Conservation (phyloP, 169 alveolate species). For the Plasmodium billcollinsi region DNA sequence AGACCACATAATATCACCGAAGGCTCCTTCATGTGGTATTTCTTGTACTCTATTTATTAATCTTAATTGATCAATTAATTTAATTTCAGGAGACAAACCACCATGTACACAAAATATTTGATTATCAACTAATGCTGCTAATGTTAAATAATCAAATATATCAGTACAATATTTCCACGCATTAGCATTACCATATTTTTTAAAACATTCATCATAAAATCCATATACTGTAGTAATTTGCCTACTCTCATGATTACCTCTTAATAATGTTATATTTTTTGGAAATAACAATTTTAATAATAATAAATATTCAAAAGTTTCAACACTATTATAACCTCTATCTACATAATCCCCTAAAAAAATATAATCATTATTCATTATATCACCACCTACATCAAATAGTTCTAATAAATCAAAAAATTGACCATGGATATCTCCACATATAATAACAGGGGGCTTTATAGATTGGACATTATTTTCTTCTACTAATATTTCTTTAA, state of each 20-base stretch:
- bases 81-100: slow-evolving; percentile 97
- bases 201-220: slow-evolving; percentile 99
- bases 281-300: slow-evolving; percentile 98
- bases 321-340: slow-evolving; percentile 99
- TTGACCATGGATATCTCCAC: slow-evolving; percentile 99
- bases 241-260: slow-evolving; percentile 99
- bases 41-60: slow-evolving; percentile 95
- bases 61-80: slow-evolving; percentile 95
- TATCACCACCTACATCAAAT: slow-evolving; percentile 91
- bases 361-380: slow-evolving; percentile 94
- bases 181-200: slow-evolving; percentile 98
- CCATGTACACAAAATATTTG: slow-evolving; percentile 98
- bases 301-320: slow-evolving; percentile 97
- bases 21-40: slow-evolving; percentile 99
- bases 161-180: slow-evolving; percentile 99
- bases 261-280: slow-evolving; percentile 95
- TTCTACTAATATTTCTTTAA: slow-evolving; percentile 97
- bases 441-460: slow-evolving; percentile 98
- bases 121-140: slow-evolving; percentile 97
- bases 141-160: slow-evolving; percentile 97
- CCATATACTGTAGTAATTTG: slow-evolving; percentile 99
- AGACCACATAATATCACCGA: slow-evolving; percentile 99
- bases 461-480: slow-evolving; percentile 97
- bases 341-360: slow-evolving; percentile 99
- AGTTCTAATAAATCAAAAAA: slow-evolving; percentile 95